Conservation (phyloP, 257 asterid species). For the Solanum chiquidenum region DNA sequence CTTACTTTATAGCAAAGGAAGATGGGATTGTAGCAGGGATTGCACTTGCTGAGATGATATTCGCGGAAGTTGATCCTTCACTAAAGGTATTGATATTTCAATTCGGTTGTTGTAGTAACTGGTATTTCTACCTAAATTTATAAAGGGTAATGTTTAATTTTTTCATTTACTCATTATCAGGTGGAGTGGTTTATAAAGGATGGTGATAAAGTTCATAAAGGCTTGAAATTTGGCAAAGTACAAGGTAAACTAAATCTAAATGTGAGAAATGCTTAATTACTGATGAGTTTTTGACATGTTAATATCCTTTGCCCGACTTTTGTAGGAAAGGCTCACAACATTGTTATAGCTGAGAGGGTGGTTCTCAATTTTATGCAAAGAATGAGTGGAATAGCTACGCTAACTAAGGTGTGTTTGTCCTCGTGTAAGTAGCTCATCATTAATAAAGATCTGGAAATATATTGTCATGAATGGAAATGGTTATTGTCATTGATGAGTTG, state of each 20-base stretch:
- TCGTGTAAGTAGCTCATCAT: background rate
- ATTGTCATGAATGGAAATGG: background rate
- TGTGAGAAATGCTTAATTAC: background rate
- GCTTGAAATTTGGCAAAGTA: conserved; percentile 86
- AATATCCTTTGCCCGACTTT: background rate
- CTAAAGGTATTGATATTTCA: conserved; percentile 44
- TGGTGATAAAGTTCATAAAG: conserved; percentile 78
- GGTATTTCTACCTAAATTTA: background rate
- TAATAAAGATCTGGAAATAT: background rate
- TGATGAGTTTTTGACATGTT: background rate
- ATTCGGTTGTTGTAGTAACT: background rate
- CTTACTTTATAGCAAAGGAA: conserved; percentile 86
- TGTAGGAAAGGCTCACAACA: conserved; percentile 83
- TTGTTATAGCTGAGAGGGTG: conserved; percentile 89
- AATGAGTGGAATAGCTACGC: conserved; percentile 98
- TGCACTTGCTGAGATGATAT: conserved; percentile 86
- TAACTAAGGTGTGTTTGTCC: conserved; percentile 55
- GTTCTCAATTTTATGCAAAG: conserved; percentile 98
- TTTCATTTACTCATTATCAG: conserved; percentile 18
- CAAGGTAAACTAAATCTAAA: conserved; percentile 36
- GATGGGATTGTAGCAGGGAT: conserved; percentile 90
- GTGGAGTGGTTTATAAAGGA: conserved; percentile 74
- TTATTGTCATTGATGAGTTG: background rate
- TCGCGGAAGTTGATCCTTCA: conserved; percentile 73
- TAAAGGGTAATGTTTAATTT: background rate